Percentiles rank a stretch among this genome's conserved stretches.
phyloP scores from a whole-genome alignment of 306 rosid genomes.

The Albizia julibrissin region DNA sequence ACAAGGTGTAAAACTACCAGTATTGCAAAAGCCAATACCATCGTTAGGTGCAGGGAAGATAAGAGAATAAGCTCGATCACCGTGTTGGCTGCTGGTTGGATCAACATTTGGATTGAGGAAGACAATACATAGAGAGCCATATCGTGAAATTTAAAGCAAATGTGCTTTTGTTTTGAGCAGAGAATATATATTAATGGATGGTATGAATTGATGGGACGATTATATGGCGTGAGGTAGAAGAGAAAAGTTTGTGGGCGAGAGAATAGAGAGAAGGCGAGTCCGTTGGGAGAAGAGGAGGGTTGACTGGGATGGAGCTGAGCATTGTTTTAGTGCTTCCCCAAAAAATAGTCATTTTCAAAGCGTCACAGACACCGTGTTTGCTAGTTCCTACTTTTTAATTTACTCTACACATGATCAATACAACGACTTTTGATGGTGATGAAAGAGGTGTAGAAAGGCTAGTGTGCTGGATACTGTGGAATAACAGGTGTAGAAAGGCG shows the following conservation, averaged over 20 bases:
- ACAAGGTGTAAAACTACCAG: too few relatives aligned
- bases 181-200: too few relatives aligned
- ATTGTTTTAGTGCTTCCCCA: slow-evolving; percentile 34
- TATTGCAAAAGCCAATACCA: slow-evolving; percentile 20
- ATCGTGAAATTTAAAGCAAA: background rate
- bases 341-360: too few relatives aligned
- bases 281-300: slow-evolving; percentile 25
- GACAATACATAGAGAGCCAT: too few relatives aligned
- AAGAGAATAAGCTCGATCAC: slow-evolving; percentile 14
- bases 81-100: slow-evolving; percentile 11
- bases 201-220: background rate
- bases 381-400: too few relatives aligned
- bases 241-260: slow-evolving; percentile 30
- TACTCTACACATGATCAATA: too few relatives aligned
- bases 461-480: too few relatives aligned
- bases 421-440: too few relatives aligned
- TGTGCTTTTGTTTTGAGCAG: background rate
- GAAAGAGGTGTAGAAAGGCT: too few relatives aligned
- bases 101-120: slow-evolving; percentile 16
- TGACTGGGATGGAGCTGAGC: background rate
- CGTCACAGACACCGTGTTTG: too few relatives aligned
- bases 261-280: slow-evolving; percentile 30
- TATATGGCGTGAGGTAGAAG: slow-evolving; percentile 22
- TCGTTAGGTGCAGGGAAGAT: slow-evolving; percentile 14
- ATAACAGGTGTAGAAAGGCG: too few relatives aligned